Conservation (phyloP, 106 monocot genomes). For the Alisma plantagoaquatica region DNA sequence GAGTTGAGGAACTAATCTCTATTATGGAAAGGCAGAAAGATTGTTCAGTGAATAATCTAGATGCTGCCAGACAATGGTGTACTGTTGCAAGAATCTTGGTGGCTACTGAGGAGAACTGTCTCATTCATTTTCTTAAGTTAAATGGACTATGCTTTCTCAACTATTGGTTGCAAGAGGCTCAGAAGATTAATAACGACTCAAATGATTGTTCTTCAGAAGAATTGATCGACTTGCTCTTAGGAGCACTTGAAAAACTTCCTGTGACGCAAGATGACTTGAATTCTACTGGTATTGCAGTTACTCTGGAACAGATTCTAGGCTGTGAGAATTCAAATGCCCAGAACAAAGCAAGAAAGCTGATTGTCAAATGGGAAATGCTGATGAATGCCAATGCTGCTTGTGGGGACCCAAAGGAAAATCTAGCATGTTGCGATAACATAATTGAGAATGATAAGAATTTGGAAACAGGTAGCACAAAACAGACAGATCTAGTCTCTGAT, state of each 20-base stretch:
- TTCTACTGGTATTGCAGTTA: slow-evolving; percentile 32
- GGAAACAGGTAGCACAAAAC: too few species aligned
- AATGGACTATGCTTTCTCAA: slow-evolving; percentile 56
- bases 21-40: slow-evolving; percentile 44
- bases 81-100: slow-evolving; percentile 41
- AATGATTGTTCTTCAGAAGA: slow-evolving; percentile 29
- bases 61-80: slow-evolving; percentile 65
- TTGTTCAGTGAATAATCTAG: slow-evolving; percentile 22
- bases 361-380: slow-evolving; percentile 35
- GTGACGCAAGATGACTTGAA: slow-evolving; percentile 17
- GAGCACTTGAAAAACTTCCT: slow-evolving; percentile 51
- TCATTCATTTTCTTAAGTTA: slow-evolving; percentile 55
- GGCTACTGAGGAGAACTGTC: slow-evolving; percentile 53
- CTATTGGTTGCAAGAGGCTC: slow-evolving; percentile 51
- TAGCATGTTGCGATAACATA: not conserved
- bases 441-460: not conserved
- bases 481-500: slow-evolving; percentile 1
- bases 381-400: slow-evolving; percentile 4
- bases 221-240: slow-evolving; percentile 31
- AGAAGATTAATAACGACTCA: slow-evolving; percentile 20
- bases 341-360: slow-evolving; percentile 40
- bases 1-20: slow-evolving; percentile 72
- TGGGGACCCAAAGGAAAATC: slow-evolving; percentile 9
- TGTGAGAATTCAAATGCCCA: slow-evolving; percentile 19
- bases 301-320: slow-evolving; percentile 29